These are phyloP conservation scores for Lachnellula arida DNA, from an alignment of 2,329 filamentous ascomycete genomes.

Conservation along the genomic window DNA sequence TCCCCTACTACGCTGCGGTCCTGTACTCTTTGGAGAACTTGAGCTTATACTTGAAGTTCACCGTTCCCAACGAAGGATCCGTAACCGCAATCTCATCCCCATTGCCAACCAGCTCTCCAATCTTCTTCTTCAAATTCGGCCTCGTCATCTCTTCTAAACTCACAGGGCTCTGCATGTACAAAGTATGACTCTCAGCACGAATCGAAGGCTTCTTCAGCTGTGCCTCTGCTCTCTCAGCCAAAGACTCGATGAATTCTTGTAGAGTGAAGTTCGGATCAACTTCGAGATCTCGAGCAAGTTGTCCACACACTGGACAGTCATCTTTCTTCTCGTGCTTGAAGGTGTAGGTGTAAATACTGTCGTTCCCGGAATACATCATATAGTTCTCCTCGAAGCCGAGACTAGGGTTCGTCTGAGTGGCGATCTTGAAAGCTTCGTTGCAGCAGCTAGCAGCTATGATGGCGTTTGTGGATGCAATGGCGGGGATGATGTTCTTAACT, in stretches of 20 bases:
- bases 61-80: conserved; percentile 72
- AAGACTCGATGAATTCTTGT: conserved; percentile 76
- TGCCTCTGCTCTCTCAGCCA: conserved; percentile 78
- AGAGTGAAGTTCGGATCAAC: conserved; percentile 70
- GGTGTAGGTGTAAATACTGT: conserved; percentile 94
- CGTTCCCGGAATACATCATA: conserved; percentile 99
- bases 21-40: conserved; percentile 23
- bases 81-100: conserved; percentile 90
- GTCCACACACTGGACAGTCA: conserved; percentile 92
- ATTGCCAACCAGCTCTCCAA: conserved; percentile 70
- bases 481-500: conserved; percentile 98
- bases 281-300: conserved; percentile 68
- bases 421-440: conserved; percentile 95
- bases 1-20: not conserved
- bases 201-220: conserved; percentile 94
- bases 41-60: conserved; percentile 31
- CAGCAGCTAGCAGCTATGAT: conserved; percentile 94
- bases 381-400: conserved; percentile 81
- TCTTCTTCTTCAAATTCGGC: conserved; percentile 73
- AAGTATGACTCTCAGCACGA: conserved; percentile 71
- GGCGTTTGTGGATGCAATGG: conserved; percentile 95
- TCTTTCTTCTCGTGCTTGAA: conserved; percentile 92
- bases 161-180: conserved; percentile 85
- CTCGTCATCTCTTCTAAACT: conserved; percentile 80
- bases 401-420: conserved; percentile 73